Conservation (phyloP, 805 yeast genomes). For the Candida golubevii region DNA sequence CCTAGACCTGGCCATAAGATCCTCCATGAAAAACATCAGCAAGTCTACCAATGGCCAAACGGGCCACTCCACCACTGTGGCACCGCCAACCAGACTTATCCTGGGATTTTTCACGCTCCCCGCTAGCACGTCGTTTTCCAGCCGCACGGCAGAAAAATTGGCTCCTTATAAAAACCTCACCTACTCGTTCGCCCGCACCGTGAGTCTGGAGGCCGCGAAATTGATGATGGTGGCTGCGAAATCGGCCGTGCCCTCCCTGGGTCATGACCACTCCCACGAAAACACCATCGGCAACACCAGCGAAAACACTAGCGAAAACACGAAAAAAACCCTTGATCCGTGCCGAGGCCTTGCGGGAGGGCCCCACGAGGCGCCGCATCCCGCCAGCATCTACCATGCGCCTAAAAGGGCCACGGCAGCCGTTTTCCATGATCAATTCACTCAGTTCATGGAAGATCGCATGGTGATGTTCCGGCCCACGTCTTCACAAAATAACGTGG, state of each 20-base stretch:
- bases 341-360: slow-evolving; percentile 9
- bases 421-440: slow-evolving; percentile 14
- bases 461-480: slow-evolving; percentile 15
- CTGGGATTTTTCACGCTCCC: slow-evolving; percentile 8
- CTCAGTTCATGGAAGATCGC: slow-evolving; percentile 16
- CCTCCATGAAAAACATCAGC: not conserved
- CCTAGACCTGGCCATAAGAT: too few relatives aligned
- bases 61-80: too few relatives aligned
- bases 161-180: slow-evolving; percentile 3
- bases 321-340: slow-evolving; percentile 8
- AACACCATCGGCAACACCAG: too few relatives aligned
- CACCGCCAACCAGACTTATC: not conserved
- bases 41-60: not conserved
- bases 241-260: too few relatives aligned
- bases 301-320: too few relatives aligned
- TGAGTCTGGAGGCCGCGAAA: slow-evolving; percentile 1
- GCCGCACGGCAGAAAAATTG: not conserved
- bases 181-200: slow-evolving; percentile 1
- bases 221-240: not conserved
- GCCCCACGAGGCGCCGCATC: slow-evolving; percentile 15
- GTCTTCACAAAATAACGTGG: slow-evolving; percentile 15
- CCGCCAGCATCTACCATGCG: slow-evolving; percentile 7
- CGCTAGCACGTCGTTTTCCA: not conserved
- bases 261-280: too few relatives aligned
- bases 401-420: slow-evolving; percentile 4